Evolutionary conservation across 352 stramenopile genomes (phyloP), one percentile per base, ranked within the genome.

Genomic region (Pythium dissimile): DNA sequence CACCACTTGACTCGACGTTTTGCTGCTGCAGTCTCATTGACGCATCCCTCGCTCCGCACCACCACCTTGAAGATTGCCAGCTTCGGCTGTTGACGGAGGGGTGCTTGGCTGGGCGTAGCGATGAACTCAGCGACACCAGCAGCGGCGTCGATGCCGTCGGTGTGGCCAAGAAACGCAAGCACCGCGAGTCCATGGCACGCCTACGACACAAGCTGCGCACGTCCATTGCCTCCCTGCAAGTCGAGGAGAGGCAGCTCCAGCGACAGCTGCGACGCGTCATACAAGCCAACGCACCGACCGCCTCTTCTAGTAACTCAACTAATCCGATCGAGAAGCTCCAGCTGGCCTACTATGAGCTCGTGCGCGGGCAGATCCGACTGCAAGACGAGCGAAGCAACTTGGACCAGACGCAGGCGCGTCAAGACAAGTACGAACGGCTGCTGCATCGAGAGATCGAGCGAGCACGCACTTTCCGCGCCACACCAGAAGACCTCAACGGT

Each of bases 181-280:
- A 54, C 34, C 54, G 54, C 34, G 54, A 62, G 35, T 47, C 44
- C 9, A 54, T 62, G 44, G 54, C 45, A 2, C 44, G 54, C 5
- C 20, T 62, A 1, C 54, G 54, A 4, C 54, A 24, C 8, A 27
- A 18, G 27, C 23, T 31, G 37, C 45, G 46, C 1, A 38, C 31
- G 12, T 52, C 45, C 1, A 56, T 63, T 23, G 15, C 31, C n/a
- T 20, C 20, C 2, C 28, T 63, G 2, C 30, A 63, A 18, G 28
- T n/a, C n/a, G 9, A 63, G 57, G 45, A 63, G 26, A 24, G 46
- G 35, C 26, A 50, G 10, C 27, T 62, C n/a, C 15, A 45, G 3
- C 7, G 11, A 16, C 9, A n/a, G 12, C 43, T 59, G 5, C 30
- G 32, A 12, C 41, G 32, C 9, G 15, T 45, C 13, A 38, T 46